Conservation (phyloP, 116 monocot species). For the Phalaenopsis hybrid region DNA sequence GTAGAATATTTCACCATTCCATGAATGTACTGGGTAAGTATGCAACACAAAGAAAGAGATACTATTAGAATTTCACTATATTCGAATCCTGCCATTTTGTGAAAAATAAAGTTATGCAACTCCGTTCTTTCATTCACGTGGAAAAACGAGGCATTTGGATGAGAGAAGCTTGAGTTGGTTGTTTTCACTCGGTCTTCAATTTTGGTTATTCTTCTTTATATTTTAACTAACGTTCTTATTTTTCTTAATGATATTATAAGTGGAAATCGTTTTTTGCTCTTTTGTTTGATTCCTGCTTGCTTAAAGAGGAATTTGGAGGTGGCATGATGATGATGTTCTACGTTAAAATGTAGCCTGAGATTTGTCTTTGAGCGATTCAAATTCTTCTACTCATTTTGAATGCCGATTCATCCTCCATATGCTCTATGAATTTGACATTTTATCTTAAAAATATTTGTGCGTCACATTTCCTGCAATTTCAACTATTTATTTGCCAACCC, state of each 20-base stretch:
- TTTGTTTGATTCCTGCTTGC: background rate
- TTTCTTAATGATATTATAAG: too few relatives aligned
- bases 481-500: too few relatives aligned
- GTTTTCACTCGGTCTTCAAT: background rate
- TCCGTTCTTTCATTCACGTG: background rate
- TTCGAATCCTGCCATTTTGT: too few relatives aligned
- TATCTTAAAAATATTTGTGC: too few relatives aligned
- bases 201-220: background rate
- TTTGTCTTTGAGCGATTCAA: background rate
- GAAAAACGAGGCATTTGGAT: background rate
- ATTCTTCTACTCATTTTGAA: background rate
- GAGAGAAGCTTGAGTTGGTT: background rate
- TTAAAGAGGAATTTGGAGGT: background rate
- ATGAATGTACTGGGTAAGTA: too few relatives aligned
- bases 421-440: background rate
- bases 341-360: constrained; percentile 2
- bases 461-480: too few relatives aligned
- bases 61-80: too few relatives aligned
- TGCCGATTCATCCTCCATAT: background rate
- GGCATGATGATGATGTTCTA: background rate
- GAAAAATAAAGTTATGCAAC: background rate
- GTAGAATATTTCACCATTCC: too few relatives aligned
- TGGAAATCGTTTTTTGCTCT: too few relatives aligned
- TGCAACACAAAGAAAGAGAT: too few relatives aligned
- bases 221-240: background rate